These are phyloP conservation scores for Ajuga chamaepitys DNA, from an alignment of 257 asterid species.

Conservation along the genomic window DNA sequence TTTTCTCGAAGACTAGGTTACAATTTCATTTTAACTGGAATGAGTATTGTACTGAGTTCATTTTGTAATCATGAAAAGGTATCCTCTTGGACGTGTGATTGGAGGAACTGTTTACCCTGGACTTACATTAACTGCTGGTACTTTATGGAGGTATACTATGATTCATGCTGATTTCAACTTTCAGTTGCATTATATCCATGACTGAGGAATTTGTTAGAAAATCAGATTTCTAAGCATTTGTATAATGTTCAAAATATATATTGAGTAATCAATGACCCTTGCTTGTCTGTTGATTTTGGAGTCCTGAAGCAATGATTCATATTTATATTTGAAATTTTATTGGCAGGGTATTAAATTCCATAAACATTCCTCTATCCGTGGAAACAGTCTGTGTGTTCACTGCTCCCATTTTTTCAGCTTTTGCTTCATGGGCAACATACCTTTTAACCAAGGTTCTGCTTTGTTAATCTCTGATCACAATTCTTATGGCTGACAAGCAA, in stretches of 20 bases:
- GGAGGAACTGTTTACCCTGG: conserved; percentile 99
- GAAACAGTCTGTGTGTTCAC: conserved; percentile 99
- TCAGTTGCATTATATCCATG: background rate
- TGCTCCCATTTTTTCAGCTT: conserved; percentile 95
- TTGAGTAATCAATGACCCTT: background rate
- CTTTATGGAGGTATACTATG: conserved; percentile 64
- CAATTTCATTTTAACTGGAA: background rate
- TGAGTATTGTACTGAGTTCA: background rate
- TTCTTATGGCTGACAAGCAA: background rate
- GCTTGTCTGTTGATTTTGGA: background rate
- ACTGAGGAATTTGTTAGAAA: background rate
- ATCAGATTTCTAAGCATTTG: background rate
- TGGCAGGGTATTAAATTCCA: conserved; percentile 77
- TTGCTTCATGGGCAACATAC: conserved; percentile 98
- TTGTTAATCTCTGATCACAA: background rate
- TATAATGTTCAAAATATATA: background rate
- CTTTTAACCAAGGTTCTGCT: conserved; percentile 86
- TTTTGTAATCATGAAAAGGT: conserved; percentile 39
- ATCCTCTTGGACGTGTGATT: conserved; percentile 98
- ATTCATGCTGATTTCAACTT: conserved; percentile 1
- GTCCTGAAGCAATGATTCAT: conserved; percentile 18
- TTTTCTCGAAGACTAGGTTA: background rate
- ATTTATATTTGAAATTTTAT: conserved; percentile 14
- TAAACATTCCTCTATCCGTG: conserved; percentile 92
- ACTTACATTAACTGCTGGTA: conserved; percentile 92